Evolutionary conservation across 1,284 basidiomycete species (phyloP).

Genomic region (Fomitopsis pinicola): DNA sequence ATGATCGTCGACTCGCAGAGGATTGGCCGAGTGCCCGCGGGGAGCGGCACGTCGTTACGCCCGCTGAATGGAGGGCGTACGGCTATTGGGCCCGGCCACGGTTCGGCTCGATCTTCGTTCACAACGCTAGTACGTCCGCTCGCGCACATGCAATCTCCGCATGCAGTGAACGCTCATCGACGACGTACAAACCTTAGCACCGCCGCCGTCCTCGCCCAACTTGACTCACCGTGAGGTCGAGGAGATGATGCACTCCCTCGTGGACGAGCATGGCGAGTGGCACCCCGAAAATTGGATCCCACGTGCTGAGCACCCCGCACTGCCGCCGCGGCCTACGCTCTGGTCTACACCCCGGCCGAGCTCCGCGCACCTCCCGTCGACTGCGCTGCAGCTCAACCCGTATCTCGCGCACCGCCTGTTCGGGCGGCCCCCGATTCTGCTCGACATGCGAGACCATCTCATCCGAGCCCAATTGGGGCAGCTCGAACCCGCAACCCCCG

Average conservation of each 20-base stretch:
- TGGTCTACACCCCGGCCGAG: constrained; percentile 40
- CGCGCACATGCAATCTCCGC: not conserved
- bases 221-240: constrained; percentile 27
- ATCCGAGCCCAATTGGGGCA: constrained; percentile 14
- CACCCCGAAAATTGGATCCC: constrained; percentile 45
- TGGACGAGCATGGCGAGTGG: constrained; percentile 27
- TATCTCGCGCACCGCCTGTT: constrained; percentile 41
- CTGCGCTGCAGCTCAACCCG: constrained; percentile 50
- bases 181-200: constrained; percentile 12
- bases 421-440: constrained; percentile 42
- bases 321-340: constrained; percentile 44
- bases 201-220: constrained; percentile 14
- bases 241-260: constrained; percentile 29
- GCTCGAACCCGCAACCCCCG: constrained; percentile 1
- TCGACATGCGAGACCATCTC: constrained; percentile 37
- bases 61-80: constrained; percentile 25
- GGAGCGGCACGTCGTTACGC: constrained; percentile 5
- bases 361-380: constrained; percentile 32
- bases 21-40: not conserved
- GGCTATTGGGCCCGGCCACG: constrained; percentile 27
- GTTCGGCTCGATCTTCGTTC: constrained; percentile 16
- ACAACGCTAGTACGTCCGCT: constrained; percentile 25
- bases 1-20: not conserved
- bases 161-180: not conserved
- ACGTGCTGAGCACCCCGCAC: constrained; percentile 40